Evolutionary conservation across 306 rosid genomes (phyloP), one percentile per base, ranked within the genome.

Genomic region (Vigna radiata): DNA sequence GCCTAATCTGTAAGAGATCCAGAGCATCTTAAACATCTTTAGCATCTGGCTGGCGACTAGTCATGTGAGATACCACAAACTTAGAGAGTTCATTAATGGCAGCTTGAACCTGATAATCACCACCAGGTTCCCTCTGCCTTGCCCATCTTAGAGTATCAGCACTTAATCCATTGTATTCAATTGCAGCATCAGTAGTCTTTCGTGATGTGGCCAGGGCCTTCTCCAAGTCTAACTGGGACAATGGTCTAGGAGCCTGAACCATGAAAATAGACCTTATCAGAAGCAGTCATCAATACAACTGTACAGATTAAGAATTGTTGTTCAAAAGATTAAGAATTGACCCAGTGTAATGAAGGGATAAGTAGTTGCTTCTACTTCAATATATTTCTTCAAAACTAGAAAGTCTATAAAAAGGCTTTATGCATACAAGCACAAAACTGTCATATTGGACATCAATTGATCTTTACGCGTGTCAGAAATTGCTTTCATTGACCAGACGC

Each of bases 131-230:
- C 31, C 84, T 67, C 63, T 78, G 79, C 77, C 64, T 36, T 3
- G 87, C 27, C 86, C 86, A 86, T 72, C 90, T 70, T 25, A 89
- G 44, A 3, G 91, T 6, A 56, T 56, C 63, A 23, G 58, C 76
- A 79, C 78, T 75, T 64, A 92, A 83, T 69, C 92, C 96, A 1
- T 77, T 33, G 76, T 90, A 95, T 81, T 93, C 97, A 70, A 72
- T 62, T 36, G 99, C 99, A 68, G 97, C 99, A 80, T 84, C 88
- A 70, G 83, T 87, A 36, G 99, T 95, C 77, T 92, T 93, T 77
- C 49, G 83, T 14, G 97, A 87, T 10, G 97, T 86, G 71, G 79
- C 68, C 59, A 95, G 69, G 59, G 84, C 97, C 68, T 81, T 86
- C 86, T 87, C 96, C 78, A 95, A 85, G 78, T 95, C 99, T 63